These are phyloP conservation scores for Ophiostoma novo-ulmi DNA, from an alignment of 2,329 filamentous ascomycete genomes.

Conservation along the genomic window DNA sequence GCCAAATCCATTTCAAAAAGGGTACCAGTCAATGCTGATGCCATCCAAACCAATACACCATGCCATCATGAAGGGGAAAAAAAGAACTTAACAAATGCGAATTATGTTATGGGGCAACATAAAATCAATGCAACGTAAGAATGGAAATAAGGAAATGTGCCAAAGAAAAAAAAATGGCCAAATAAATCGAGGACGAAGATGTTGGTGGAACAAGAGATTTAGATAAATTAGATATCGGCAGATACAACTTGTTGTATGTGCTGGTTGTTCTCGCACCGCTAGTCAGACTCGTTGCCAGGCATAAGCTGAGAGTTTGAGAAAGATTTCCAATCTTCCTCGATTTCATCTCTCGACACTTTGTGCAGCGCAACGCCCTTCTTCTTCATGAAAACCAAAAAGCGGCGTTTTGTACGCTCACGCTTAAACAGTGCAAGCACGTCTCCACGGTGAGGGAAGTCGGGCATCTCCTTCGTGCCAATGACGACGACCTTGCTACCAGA, in stretches of 20 bases:
- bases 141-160: neutral
- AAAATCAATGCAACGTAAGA: neutral
- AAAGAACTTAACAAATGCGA: neutral
- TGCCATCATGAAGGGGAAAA: neutral
- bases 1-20: neutral
- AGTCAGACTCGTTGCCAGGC: conserved; percentile 29
- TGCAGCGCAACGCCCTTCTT: conserved; percentile 41
- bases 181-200: neutral
- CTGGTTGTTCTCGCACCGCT: neutral
- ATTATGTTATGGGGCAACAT: neutral
- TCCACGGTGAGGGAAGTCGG: conserved; percentile 37
- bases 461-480: conserved; percentile 36
- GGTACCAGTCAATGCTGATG: neutral
- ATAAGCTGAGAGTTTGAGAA: conserved; percentile 36
- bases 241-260: neutral
- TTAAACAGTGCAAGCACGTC: conserved; percentile 50
- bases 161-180: neutral
- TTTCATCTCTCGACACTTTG: conserved; percentile 30
- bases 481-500: conserved; percentile 40
- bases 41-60: neutral
- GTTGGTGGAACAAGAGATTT: neutral
- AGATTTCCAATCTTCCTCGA: conserved; percentile 36
- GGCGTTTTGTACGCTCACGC: conserved; percentile 47
- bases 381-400: conserved; percentile 47
- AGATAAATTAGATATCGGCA: neutral